Conservation (phyloP, 1,284 basidiomycete genomes). For the Tausonia pullulans region DNA sequence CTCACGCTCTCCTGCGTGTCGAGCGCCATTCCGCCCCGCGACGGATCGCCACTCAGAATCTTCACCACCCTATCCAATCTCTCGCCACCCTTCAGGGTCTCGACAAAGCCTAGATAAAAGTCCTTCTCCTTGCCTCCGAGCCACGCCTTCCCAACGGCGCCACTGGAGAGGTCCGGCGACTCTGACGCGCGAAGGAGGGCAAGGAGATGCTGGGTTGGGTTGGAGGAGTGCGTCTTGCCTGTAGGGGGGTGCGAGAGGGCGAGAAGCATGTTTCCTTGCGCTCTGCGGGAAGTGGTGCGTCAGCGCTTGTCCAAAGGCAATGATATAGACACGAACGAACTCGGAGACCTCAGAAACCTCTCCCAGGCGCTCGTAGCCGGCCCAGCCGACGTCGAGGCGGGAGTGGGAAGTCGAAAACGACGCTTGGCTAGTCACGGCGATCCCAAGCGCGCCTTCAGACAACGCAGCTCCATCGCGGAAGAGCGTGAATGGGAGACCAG, state of each 20-base stretch:
- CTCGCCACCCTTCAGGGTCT: constrained; percentile 14
- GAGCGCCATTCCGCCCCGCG: constrained; percentile 59
- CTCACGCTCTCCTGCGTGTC: constrained; percentile 50
- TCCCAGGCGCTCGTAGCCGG: constrained; percentile 47
- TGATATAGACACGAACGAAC: background rate
- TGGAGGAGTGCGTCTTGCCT: constrained; percentile 38
- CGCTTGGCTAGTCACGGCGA: constrained; percentile 42
- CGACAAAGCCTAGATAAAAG: constrained; percentile 46
- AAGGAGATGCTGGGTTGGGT: constrained; percentile 61
- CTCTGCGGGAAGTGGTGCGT: constrained; percentile 34
- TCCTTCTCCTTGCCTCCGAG: constrained; percentile 50
- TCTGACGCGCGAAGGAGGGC: constrained; percentile 41
- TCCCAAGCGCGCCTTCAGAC: constrained; percentile 59
- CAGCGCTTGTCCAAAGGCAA: background rate
- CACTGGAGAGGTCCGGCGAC: constrained; percentile 14
- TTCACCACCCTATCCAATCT: constrained; percentile 24
- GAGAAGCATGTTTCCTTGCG: constrained; percentile 69
- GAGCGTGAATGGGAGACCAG: constrained; percentile 65
- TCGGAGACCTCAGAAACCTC: constrained; percentile 26
- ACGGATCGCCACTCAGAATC: constrained; percentile 68
- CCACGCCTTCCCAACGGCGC: constrained; percentile 19
- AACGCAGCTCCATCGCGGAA: constrained; percentile 50
- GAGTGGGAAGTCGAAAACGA: no score
- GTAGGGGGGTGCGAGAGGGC: constrained; percentile 32
- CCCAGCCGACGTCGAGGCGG: constrained; percentile 39